Conservation (phyloP, 345 rosid species). For the Hirschfeldia incana region DNA sequence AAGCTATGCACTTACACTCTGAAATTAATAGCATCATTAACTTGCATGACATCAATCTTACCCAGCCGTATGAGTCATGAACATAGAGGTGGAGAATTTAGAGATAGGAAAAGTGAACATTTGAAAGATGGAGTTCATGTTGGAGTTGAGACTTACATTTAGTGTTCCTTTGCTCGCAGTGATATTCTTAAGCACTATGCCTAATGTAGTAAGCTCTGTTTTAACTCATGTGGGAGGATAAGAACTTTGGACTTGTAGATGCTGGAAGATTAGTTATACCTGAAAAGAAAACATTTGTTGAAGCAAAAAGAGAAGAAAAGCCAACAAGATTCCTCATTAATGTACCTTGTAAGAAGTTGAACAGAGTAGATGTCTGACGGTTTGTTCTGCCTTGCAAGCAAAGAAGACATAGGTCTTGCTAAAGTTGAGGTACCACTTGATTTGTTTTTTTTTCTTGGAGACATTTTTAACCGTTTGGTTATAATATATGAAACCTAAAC, state of each 20-base stretch:
- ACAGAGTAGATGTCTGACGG: conserved; percentile 40
- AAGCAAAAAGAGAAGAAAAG: background rate
- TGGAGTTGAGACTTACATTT: conserved; percentile 16
- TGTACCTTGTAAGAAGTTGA: conserved; percentile 46
- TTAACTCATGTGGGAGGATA: background rate
- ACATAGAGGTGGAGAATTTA: background rate
- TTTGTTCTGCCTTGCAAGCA: conserved; percentile 70
- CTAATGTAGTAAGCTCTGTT: conserved; percentile 21
- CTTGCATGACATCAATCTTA: conserved; percentile 1
- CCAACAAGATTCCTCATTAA: background rate
- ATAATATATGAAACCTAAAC: conserved; percentile 34
- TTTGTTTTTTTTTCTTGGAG: conserved; percentile 33
- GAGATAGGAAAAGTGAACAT: background rate
- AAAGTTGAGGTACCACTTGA: conserved; percentile 44
- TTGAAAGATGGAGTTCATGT: background rate
- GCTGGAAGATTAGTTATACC: conserved; percentile 10
- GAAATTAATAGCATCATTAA: conserved; percentile 9
- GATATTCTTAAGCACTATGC: conserved; percentile 22
- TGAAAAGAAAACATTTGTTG: background rate
- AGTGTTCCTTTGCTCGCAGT: conserved; percentile 28
- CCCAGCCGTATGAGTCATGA: conserved; percentile 22
- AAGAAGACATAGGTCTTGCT: conserved; percentile 86
- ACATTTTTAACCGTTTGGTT: conserved; percentile 32
- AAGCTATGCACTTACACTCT: conserved; percentile 27
- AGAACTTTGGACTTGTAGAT: background rate